A percentile compares a stretch with the other conserved stretches of the same genome.
phyloP scores from a whole-genome alignment of 768 basidiomycete genomes.

The Collybia mongolica region DNA sequence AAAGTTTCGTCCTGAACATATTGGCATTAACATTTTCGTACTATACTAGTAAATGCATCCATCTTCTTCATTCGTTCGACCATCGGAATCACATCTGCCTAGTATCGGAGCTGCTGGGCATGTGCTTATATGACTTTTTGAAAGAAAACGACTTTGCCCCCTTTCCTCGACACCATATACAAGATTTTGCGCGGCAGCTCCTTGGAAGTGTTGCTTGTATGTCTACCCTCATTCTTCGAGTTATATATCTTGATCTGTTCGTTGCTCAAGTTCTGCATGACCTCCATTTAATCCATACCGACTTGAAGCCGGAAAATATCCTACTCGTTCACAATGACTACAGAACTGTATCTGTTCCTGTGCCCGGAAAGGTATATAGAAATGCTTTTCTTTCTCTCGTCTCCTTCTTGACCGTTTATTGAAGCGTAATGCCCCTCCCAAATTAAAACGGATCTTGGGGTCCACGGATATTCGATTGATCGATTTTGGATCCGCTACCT shows the following conservation, averaged over 20 bases:
- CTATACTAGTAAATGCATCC: slow-evolving; percentile 88
- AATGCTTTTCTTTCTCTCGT: slow-evolving; percentile 3
- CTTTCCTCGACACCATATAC: slow-evolving; percentile 95
- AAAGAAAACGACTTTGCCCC: slow-evolving; percentile 97
- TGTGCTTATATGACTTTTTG: slow-evolving; percentile 98
- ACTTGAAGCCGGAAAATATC: slow-evolving; percentile 99
- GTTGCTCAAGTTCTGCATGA: slow-evolving; percentile 79
- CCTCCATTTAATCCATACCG: slow-evolving; percentile 91
- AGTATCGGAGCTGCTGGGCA: slow-evolving; percentile 92
- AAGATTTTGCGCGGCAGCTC: slow-evolving; percentile 90
- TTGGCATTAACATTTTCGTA: slow-evolving; percentile 15
- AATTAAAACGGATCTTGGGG: slow-evolving; percentile 74
- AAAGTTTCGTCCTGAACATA: neutral
- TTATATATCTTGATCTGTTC: slow-evolving; percentile 5
- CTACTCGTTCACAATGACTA: slow-evolving; percentile 86
- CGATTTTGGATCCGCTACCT: slow-evolving; percentile 98
- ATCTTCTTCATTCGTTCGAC: slow-evolving; percentile 92
- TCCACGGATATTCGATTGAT: slow-evolving; percentile 94
- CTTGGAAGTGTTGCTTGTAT: slow-evolving; percentile 91
- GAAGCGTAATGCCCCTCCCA: slow-evolving; percentile 65
- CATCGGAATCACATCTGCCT: slow-evolving; percentile 97
- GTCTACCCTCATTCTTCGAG: slow-evolving; percentile 27
- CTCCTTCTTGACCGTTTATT: slow-evolving; percentile 12
- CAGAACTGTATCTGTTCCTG: slow-evolving; percentile 55
- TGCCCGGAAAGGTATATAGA: slow-evolving; percentile 63